Conservation (phyloP, 768 basidiomycete genomes). For the Pseudohyphozyma bogoriensis region DNA sequence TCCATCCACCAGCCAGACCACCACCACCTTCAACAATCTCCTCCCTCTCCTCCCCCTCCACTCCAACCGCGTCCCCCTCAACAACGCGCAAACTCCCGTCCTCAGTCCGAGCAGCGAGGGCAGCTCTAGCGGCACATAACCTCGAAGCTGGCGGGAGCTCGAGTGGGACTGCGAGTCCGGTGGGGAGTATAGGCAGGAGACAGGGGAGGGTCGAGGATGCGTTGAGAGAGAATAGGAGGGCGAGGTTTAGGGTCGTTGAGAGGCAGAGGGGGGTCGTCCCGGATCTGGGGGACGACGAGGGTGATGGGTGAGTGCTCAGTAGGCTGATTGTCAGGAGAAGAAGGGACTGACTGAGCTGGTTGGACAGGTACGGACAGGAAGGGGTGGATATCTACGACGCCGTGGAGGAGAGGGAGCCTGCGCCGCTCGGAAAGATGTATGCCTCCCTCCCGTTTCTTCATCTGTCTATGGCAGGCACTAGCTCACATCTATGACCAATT, state of each 20-base stretch:
- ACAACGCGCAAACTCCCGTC: slow-evolving; percentile 15
- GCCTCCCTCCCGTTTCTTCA: background rate
- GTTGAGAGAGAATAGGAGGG: background rate
- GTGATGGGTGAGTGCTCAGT: too few relatives aligned
- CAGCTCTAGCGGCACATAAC: too few relatives aligned
- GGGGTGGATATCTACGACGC: slow-evolving; percentile 18
- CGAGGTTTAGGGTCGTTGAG: slow-evolving; percentile 18
- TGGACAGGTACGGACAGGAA: background rate
- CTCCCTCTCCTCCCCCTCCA: background rate
- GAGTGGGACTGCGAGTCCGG: too few relatives aligned
- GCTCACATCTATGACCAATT: too few relatives aligned
- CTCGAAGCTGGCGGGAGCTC: too few relatives aligned
- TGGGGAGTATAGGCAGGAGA: too few relatives aligned
- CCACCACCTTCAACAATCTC: background rate
- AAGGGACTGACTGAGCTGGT: background rate
- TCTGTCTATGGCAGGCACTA: too few relatives aligned
- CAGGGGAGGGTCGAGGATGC: background rate
- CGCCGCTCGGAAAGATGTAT: background rate
- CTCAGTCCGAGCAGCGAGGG: slow-evolving; percentile 1
- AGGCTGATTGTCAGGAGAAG: background rate
- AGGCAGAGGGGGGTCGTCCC: slow-evolving; percentile 1
- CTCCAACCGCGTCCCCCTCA: background rate
- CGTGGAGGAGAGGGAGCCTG: background rate
- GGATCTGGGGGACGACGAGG: background rate
- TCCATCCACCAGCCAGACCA: slow-evolving; percentile 1